Percentiles rank a stretch among this genome's conserved stretches.
Evolutionary conservation across 441 rosid genomes (phyloP).

Genomic region (Cnidoscolus chayamansa): DNA sequence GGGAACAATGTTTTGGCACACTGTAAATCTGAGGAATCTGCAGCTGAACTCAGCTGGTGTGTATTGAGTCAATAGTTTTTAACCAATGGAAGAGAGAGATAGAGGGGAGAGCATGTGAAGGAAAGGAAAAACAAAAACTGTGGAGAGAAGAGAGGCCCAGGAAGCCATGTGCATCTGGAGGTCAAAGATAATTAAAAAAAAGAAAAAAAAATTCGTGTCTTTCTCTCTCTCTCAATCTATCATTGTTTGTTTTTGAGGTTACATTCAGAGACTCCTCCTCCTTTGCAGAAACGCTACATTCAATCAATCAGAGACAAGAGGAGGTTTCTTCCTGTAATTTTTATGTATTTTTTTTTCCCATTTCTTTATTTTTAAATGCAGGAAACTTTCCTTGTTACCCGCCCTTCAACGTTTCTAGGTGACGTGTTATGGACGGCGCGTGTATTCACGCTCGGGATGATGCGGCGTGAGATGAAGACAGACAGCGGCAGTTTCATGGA

Average conservation of each 20-base stretch:
- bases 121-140: slow-evolving; percentile 30
- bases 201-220: neutral
- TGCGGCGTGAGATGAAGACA: too few species aligned
- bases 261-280: slow-evolving; percentile 25
- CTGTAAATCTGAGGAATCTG: slow-evolving; percentile 53
- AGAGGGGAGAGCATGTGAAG: slow-evolving; percentile 44
- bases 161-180: slow-evolving; percentile 75
- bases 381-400: slow-evolving; percentile 29
- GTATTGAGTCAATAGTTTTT: slow-evolving; percentile 33
- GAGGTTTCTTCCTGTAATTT: neutral
- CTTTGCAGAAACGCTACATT: slow-evolving; percentile 10
- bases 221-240: neutral
- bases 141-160: slow-evolving; percentile 30
- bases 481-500: neutral
- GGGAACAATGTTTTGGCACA: slow-evolving; percentile 22
- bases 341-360: neutral
- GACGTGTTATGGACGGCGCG: slow-evolving; percentile 38
- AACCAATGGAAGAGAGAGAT: slow-evolving; percentile 13
- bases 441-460: slow-evolving; percentile 7
- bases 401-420: slow-evolving; percentile 36
- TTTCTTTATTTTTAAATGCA: slow-evolving; percentile 16
- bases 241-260: slow-evolving; percentile 29
- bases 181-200: slow-evolving; percentile 40
- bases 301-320: neutral
- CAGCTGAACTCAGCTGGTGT: slow-evolving; percentile 13